These are phyloP conservation scores for Ceriops tagal DNA, from an alignment of 345 rosid genomes.

Conservation along the genomic window DNA sequence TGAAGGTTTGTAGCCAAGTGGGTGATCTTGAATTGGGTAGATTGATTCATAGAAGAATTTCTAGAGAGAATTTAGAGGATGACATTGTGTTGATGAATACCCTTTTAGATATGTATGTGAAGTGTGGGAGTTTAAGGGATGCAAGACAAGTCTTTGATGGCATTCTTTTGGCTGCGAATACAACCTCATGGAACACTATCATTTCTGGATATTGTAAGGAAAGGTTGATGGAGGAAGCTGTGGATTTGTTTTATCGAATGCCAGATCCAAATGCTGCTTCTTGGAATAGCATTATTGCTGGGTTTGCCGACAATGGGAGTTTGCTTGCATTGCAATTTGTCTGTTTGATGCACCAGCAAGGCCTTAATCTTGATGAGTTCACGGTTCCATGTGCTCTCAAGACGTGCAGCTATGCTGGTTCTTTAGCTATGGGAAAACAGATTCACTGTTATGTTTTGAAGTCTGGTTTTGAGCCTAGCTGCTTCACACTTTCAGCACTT, in stretches of 20 bases:
- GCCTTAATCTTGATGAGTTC: slow-evolving; percentile 53
- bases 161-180: slow-evolving; percentile 32
- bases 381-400: slow-evolving; percentile 67
- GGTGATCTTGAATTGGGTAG: slow-evolving; percentile 55
- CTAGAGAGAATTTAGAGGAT: slow-evolving; percentile 29
- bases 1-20: slow-evolving; percentile 58
- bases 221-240: slow-evolving; percentile 56
- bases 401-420: slow-evolving; percentile 41
- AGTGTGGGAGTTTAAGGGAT: slow-evolving; percentile 52
- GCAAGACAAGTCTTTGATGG: slow-evolving; percentile 45
- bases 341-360: slow-evolving; percentile 55
- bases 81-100: slow-evolving; percentile 66
- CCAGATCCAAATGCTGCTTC: slow-evolving; percentile 49
- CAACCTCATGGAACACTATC: slow-evolving; percentile 67
- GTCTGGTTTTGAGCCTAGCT: slow-evolving; percentile 52
- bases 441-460: slow-evolving; percentile 52
- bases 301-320: slow-evolving; percentile 54
- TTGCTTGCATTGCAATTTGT: slow-evolving; percentile 44
- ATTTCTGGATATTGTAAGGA: slow-evolving; percentile 61
- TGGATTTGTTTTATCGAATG: slow-evolving; percentile 46
- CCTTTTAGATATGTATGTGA: slow-evolving; percentile 71
- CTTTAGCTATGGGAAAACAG: slow-evolving; percentile 47
- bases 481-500: slow-evolving; percentile 52
- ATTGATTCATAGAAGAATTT: slow-evolving; percentile 42
- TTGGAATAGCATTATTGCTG: slow-evolving; percentile 71